Evolutionary conservation across 306 rosid genomes (phyloP), one percentile per base, ranked within the genome.

Genomic region (Elaeagnus macrophylla): DNA sequence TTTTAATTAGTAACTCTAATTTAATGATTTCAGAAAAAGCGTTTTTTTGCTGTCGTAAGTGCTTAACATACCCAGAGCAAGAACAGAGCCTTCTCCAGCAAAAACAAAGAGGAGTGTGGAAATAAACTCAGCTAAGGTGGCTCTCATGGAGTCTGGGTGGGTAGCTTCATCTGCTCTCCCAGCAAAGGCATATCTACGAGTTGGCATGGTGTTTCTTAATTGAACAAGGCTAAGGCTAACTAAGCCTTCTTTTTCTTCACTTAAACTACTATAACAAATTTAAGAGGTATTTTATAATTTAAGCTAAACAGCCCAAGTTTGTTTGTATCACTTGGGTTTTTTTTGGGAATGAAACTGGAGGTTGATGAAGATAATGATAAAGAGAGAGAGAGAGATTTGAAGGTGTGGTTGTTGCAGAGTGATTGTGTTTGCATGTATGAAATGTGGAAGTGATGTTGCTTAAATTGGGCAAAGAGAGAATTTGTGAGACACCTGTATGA

Each of bases 71-170:
- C 99, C 86, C 32, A 87, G 75, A 49, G 93, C 95, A 17, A 91
- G 96, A 54, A 83, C 41, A n/a, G 93, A 82, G 85, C 99, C 99
- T 84, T 87, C 95, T 52, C 89, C 96, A 12, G 94, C 93, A 55
- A 91, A 91, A 53, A 91, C 99, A 57, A 84, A 91, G 76, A 91
- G 76, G 76, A 78, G 66, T 56, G 95, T 91, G 38, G 99, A 76
- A 8, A 79, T 58, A 53, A 91, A 84, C 76, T 91, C 99, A 48
- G 95, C 95, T 46, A 91, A 54, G 53, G 95, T 38, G 13, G 96
- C 99, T 71, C 99, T 79, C 57, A 91, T 65, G 74, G 99, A 82
- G 62, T 91, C 99, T 0, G 99, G 99, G 61, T 87, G 89, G 7
- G 85, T 84, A 49, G 89, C 99, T 64, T 91, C 99, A 51, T 91